phyloP scores from a whole-genome alignment of 1,284 basidiomycete species.

The Ustilago esculenta region DNA sequence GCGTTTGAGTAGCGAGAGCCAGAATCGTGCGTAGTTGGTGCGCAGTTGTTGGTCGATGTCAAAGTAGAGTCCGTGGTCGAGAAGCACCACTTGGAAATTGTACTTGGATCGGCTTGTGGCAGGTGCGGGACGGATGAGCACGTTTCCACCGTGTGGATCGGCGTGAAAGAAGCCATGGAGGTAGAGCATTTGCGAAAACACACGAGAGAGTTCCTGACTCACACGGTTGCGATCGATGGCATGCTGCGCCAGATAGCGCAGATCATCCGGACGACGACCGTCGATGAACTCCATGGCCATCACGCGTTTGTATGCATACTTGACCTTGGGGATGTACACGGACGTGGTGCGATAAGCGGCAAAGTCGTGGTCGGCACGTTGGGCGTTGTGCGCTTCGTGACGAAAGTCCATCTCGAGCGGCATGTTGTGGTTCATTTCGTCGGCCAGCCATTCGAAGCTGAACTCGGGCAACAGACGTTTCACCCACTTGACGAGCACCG shows the following conservation, averaged over 20 bases:
- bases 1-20: constrained; percentile 62
- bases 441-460: constrained; percentile 71
- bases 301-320: constrained; percentile 83
- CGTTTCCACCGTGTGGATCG: constrained; percentile 74
- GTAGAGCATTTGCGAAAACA: constrained; percentile 96
- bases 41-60: constrained; percentile 63
- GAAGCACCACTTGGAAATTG: constrained; percentile 66
- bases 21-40: constrained; percentile 65
- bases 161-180: constrained; percentile 77
- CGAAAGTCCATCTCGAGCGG: constrained; percentile 94
- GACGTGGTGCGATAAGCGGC: constrained; percentile 69
- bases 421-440: constrained; percentile 72
- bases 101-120: constrained; percentile 56
- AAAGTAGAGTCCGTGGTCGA: constrained; percentile 66
- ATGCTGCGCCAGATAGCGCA: constrained; percentile 82
- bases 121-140: constrained; percentile 75
- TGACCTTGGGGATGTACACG: constrained; percentile 88
- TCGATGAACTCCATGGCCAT: constrained; percentile 91
- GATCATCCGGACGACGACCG: constrained; percentile 88
- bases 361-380: constrained; percentile 79
- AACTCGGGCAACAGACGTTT: constrained; percentile 84
- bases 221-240: constrained; percentile 94
- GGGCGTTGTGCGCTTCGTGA: constrained; percentile 88
- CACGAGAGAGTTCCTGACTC: constrained; percentile 76
- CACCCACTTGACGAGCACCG: constrained; percentile 76